These are phyloP conservation scores for Arthrocladium fulminans DNA, from an alignment of 2,329 filamentous ascomycete species.

Conservation along the genomic window DNA sequence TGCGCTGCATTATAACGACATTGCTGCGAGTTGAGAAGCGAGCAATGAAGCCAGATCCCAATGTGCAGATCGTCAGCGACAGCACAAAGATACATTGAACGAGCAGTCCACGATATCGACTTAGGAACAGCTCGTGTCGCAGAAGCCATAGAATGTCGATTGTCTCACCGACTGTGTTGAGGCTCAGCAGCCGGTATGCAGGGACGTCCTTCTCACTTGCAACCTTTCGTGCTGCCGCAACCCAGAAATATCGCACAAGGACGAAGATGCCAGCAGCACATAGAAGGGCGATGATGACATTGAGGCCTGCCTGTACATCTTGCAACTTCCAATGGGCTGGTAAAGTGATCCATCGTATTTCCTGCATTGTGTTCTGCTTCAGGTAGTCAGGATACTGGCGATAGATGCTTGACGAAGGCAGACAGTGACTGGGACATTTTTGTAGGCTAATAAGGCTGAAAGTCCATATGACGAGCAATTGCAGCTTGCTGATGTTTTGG, in stretches of 20 bases:
- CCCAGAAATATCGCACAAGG: constrained; percentile 13
- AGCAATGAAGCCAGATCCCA: constrained; percentile 13
- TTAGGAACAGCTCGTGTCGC: constrained; percentile 7
- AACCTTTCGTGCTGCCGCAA: constrained; percentile 7
- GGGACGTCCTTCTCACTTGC: constrained; percentile 9
- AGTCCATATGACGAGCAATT: background rate
- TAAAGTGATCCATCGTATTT: constrained; percentile 3
- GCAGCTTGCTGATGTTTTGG: background rate
- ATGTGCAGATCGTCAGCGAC: constrained; percentile 7
- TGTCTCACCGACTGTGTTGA: constrained; percentile 14
- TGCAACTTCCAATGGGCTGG: constrained; percentile 11
- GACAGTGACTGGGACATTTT: no score
- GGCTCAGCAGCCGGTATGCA: constrained; percentile 9
- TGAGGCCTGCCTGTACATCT: constrained; percentile 15
- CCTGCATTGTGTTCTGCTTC: background rate
- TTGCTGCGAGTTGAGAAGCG: constrained; percentile 10
- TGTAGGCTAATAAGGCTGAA: no score
- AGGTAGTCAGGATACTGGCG: background rate
- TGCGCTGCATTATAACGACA: background rate
- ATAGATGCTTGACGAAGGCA: no score
- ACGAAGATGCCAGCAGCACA: constrained; percentile 12
- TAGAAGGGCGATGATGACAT: constrained; percentile 12
- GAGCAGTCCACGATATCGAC: constrained; percentile 9
- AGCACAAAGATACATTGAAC: constrained; percentile 12
- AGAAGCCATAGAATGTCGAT: constrained; percentile 11